Percentiles rank a stretch among this genome's conserved stretches.
These are phyloP conservation scores for Gaeumannomyces tritici DNA, from an alignment of 2,329 filamentous ascomycete genomes.

Conservation along the genomic window DNA sequence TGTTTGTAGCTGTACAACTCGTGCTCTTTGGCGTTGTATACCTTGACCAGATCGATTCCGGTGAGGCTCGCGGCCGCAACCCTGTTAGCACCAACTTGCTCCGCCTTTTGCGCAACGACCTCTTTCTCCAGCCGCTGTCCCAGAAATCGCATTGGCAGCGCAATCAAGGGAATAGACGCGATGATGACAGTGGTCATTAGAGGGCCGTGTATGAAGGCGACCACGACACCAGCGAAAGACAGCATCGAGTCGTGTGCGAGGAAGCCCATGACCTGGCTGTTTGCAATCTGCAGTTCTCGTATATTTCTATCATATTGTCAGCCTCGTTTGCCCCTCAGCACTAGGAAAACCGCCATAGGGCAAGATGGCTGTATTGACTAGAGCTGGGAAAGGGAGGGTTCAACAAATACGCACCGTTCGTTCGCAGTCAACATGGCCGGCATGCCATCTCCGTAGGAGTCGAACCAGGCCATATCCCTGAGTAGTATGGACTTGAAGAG, in stretches of 20 bases:
- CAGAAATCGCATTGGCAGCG: slow-evolving; percentile 47
- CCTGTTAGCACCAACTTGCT: slow-evolving; percentile 63
- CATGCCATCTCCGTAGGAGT: slow-evolving; percentile 60
- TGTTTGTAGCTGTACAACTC: slow-evolving; percentile 58
- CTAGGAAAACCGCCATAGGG: neutral
- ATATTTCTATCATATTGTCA: slow-evolving; percentile 52
- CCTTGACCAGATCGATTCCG: slow-evolving; percentile 79
- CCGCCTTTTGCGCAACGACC: slow-evolving; percentile 58
- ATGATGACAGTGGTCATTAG: slow-evolving; percentile 73
- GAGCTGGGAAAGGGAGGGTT: too few species aligned
- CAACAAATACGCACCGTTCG: slow-evolving; percentile 53
- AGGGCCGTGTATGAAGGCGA: slow-evolving; percentile 78
- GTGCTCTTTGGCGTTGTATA: slow-evolving; percentile 64
- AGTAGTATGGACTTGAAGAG: slow-evolving; percentile 61
- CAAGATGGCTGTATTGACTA: too few species aligned
- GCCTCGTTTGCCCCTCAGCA: neutral
- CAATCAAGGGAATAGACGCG: slow-evolving; percentile 60
- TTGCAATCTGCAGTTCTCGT: slow-evolving; percentile 69
- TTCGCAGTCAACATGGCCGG: slow-evolving; percentile 61
- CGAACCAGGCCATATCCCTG: slow-evolving; percentile 76
- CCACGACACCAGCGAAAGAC: slow-evolving; percentile 51
- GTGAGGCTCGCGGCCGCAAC: slow-evolving; percentile 58
- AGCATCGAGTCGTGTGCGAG: slow-evolving; percentile 56
- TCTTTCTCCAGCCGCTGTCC: slow-evolving; percentile 53
- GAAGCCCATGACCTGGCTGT: slow-evolving; percentile 70